phyloP scores from a whole-genome alignment of 2,329 filamentous ascomycete genomes.

The Ceratocystis colombiana region DNA sequence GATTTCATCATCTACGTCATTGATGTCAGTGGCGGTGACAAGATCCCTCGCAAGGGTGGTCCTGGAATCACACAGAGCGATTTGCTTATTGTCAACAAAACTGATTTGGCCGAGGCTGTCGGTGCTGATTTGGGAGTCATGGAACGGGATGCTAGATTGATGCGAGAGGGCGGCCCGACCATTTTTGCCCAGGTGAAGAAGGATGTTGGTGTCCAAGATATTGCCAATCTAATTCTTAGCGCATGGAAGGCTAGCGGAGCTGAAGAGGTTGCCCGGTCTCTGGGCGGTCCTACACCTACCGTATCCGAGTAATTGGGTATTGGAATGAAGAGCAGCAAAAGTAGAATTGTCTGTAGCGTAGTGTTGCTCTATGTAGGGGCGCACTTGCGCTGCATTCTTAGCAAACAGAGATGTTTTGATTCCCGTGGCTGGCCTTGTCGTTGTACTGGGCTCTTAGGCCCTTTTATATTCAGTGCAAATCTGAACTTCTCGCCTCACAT shows the following conservation, averaged over 20 bases:
- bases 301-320: slow-evolving; percentile 28
- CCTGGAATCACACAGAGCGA: slow-evolving; percentile 96
- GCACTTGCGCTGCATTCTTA: too few species aligned
- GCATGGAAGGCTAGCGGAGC: slow-evolving; percentile 90
- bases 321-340: neutral
- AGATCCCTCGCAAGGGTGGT: slow-evolving; percentile 90
- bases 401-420: too few species aligned
- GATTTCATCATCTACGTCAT: slow-evolving; percentile 99
- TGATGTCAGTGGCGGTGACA: slow-evolving; percentile 91
- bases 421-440: neutral
- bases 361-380: too few species aligned
- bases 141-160: slow-evolving; percentile 88
- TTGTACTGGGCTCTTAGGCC: slow-evolving; percentile 3
- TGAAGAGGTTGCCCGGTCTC: slow-evolving; percentile 45
- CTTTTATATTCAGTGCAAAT: slow-evolving; percentile 4
- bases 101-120: slow-evolving; percentile 79
- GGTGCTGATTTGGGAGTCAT: slow-evolving; percentile 87
- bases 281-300: slow-evolving; percentile 50
- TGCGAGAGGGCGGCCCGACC: slow-evolving; percentile 88
- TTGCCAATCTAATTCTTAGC: slow-evolving; percentile 77
- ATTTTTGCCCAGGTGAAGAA: slow-evolving; percentile 98
- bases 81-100: slow-evolving; percentile 91
- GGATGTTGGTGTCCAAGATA: slow-evolving; percentile 71
- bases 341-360: too few species aligned
- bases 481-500: slow-evolving; percentile 9